These are phyloP conservation scores for Gastrodia elata DNA, from an alignment of 106 monocot species.

Conservation along the genomic window DNA sequence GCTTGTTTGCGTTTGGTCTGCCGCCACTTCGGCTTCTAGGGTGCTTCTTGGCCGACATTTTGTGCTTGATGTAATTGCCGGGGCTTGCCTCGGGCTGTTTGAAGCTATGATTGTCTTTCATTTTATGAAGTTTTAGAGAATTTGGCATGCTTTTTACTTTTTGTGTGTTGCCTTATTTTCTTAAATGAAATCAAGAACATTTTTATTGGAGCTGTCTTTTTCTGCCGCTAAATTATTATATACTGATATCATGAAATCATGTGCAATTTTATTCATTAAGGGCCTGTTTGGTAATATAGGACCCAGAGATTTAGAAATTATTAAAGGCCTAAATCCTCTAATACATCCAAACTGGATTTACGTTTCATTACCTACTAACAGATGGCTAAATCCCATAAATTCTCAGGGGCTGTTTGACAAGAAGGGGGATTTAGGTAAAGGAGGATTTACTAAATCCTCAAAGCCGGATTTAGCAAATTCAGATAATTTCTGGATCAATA, in stretches of 20 bases:
- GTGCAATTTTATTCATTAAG: not conserved
- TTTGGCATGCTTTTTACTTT: not conserved
- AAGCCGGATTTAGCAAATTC: no score
- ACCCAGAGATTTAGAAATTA: not conserved
- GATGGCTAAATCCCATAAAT: no score
- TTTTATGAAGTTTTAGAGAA: constrained; percentile 18
- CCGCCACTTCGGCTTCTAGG: constrained; percentile 56
- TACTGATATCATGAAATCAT: not conserved
- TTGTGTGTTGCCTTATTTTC: not conserved
- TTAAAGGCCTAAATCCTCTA: no score
- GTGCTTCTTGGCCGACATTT: constrained; percentile 87
- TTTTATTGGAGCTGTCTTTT: not conserved
- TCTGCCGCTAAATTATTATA: not conserved
- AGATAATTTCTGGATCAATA: no score
- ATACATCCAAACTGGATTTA: no score
- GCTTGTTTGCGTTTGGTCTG: constrained; percentile 42
- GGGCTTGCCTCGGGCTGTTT: constrained; percentile 55
- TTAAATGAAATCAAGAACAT: not conserved
- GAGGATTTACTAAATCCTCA: no score
- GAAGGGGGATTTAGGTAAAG: no score
- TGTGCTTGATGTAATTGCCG: constrained; percentile 64
- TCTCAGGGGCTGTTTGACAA: no score
- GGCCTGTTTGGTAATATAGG: not conserved
- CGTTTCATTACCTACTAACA: no score
- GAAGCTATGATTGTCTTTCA: constrained; percentile 44